A percentile compares a stretch with the other conserved stretches of the same genome.
phyloP scores from a whole-genome alignment of 2,329 filamentous ascomycete species.

The Thelonectria discophora region DNA sequence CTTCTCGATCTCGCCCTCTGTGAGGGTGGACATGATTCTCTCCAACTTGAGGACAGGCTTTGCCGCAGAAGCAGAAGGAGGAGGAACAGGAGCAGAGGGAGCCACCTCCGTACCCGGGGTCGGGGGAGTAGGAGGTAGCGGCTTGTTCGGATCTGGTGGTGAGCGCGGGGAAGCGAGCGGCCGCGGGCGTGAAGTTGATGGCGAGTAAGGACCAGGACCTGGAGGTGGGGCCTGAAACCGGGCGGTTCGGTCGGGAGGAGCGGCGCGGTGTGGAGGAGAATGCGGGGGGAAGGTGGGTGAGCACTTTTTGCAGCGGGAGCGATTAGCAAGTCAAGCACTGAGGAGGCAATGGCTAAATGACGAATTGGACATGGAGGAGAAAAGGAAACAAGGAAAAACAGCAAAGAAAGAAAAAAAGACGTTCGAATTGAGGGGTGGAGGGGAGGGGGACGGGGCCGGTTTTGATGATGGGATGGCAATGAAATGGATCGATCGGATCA shows the following conservation, averaged over 20 bases:
- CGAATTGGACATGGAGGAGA: neutral
- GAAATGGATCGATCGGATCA: conserved; percentile 15
- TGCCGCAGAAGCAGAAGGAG: conserved; percentile 42
- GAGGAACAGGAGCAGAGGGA: conserved; percentile 40
- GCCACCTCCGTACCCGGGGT: conserved; percentile 49
- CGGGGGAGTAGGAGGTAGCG: conserved; percentile 62
- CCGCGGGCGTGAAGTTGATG: conserved; percentile 40
- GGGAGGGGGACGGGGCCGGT: neutral
- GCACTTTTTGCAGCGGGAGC: neutral
- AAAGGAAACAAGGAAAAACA: conserved; percentile 1
- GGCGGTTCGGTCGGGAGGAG: conserved; percentile 39
- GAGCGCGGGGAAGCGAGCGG: conserved; percentile 48
- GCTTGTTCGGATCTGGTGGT: conserved; percentile 62
- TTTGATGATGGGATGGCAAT: neutral
- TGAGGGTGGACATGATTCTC: conserved; percentile 68
- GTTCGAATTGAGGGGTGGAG: neutral
- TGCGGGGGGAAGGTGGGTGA: conserved; percentile 35
- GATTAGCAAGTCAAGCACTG: conserved; percentile 7
- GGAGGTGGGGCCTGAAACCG: conserved; percentile 36
- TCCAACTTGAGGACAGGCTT: conserved; percentile 61
- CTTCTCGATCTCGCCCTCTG: conserved; percentile 69
- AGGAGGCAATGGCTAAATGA: neutral
- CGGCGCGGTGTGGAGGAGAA: conserved; percentile 40
- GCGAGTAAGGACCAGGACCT: conserved; percentile 31
- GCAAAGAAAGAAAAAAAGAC: neutral